Conservation (phyloP, 2,329 filamentous ascomycete genomes). For the Pyrenochaeta sp. region DNA sequence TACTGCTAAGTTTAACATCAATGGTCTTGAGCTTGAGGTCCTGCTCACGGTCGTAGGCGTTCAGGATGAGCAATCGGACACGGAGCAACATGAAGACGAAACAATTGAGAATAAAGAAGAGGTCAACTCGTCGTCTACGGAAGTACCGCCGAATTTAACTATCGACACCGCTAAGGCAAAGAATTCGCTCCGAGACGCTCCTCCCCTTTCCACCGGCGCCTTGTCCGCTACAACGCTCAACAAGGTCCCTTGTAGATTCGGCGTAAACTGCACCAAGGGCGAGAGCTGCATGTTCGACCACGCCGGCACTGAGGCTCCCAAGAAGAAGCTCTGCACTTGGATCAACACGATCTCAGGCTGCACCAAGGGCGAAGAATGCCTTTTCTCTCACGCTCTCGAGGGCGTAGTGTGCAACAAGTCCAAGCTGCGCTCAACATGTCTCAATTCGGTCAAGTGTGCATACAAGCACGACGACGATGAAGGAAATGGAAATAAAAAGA, state of each 20-base stretch:
- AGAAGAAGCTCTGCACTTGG: slow-evolving; percentile 6
- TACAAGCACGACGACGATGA: slow-evolving; percentile 11
- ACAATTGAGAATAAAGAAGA: neutral
- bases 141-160: neutral
- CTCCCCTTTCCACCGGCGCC: neutral
- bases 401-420: slow-evolving; percentile 4
- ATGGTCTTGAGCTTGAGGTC: neutral
- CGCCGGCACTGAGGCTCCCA: neutral
- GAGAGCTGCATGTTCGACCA: slow-evolving; percentile 6
- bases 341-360: slow-evolving; percentile 9
- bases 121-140: neutral
- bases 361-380: slow-evolving; percentile 3
- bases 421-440: neutral
- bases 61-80: neutral
- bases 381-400: slow-evolving; percentile 5
- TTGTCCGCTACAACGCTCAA: neutral
- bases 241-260: slow-evolving; percentile 7
- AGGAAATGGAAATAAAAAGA: neutral
- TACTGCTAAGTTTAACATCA: neutral
- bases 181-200: neutral
- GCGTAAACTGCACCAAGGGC: slow-evolving; percentile 6
- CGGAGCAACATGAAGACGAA: neutral
- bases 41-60: neutral
- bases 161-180: neutral
- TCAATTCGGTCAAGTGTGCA: slow-evolving; percentile 2